Evolutionary conservation across 2,329 filamentous ascomycete genomes (phyloP), one percentile per base, ranked within the genome.

Genomic region (Talaromyces sp.): DNA sequence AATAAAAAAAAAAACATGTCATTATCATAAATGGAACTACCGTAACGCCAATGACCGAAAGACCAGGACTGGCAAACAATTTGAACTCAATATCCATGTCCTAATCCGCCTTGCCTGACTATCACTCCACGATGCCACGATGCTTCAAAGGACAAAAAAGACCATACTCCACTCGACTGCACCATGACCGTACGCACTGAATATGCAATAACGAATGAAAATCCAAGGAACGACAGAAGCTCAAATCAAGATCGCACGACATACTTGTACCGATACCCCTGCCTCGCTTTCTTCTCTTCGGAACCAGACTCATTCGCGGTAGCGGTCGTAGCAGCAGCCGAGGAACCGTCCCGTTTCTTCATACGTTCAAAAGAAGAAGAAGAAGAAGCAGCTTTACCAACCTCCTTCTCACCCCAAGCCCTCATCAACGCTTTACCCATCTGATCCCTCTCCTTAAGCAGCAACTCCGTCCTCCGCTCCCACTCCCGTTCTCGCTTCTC

Each of bases 401-500:
- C 60, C 48, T 79, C 77, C 60, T 76, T 76, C 66, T 79, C 75
- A 0, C 76, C 76, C 75, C 75, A 78, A 2, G 68, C 69, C 70
- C 70, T 72, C 72, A 79, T 70, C 56, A 79, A 68, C 6, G 71
- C 75, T 48, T 75, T 76, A 2, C 71, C 70, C 75, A 79, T 76
- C 33, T 70, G 69, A 28, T 79, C 76, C 9, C 76, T 69, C 44
- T 79, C 78, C 61, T 72, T 74, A 11, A 79, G 72, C 7, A 80
- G 66, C 12, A 77, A 64, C 55, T 79, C 73, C 2, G 78, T 69
- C 5, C 77, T 73, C 0, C 73, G 69, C 62, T 77, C 72, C 78
- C 78, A 80, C 60, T 77, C 76, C 25, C 73, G 72, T 66, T 80
- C 78, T 37, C 77, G 72, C 65, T 76, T 77, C 55, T 78, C 75